Evolutionary conservation across 2,329 filamentous ascomycete species (phyloP), one percentile per base, ranked within the genome.

Genomic region (Aspergillus sp.): DNA sequence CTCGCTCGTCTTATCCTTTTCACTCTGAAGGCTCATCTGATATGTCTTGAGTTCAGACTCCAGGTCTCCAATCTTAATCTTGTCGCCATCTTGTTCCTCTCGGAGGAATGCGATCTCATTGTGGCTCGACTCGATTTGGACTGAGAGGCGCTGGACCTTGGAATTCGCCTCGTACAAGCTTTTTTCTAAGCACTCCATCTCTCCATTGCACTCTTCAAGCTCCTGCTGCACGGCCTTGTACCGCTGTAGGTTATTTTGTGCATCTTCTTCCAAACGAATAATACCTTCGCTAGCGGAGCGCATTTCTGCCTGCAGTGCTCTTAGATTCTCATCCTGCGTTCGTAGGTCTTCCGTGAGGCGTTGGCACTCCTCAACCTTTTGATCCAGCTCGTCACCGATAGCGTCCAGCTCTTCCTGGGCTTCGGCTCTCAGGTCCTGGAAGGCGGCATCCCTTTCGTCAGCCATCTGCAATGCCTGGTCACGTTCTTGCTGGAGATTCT

Each of bases 61-160:
- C 7, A 98, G 81, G 68, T 98, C 92, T 38, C 93, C 91, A 67
- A 99, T 98, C 75, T 92, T 93, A 71, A 99, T 96, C 82, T 99
- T 99, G 79, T 99, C 95, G 17, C 85, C 86, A 75, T 99, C 95
- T 74, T 99, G 95, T 78, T 99, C 95, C 71, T 99, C 95, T 2
- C 95, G 88, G 50, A 99, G 75, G 82, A 99, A 99, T 1, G 90
- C 88, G 74, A 98, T 96, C 74, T 99, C 95, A 58, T 89, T 89
- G 67, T 97, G 93, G 56, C 89, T 89, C 5, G 91, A 96, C 75
- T 99, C 95, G 63, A 93, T 89, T 70, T 98, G 93, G 32, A 99
- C 91, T 4, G 89, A 88, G 3, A 98, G 82, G 53, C 93, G 86
- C 67, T 96, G 89, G 48, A 89, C 88, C 80, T 98, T 98, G 65